Base-by-base conservation (phyloP, 2,329 filamentous ascomycete genomes). In the Trichoderma semiorbis region DNA sequence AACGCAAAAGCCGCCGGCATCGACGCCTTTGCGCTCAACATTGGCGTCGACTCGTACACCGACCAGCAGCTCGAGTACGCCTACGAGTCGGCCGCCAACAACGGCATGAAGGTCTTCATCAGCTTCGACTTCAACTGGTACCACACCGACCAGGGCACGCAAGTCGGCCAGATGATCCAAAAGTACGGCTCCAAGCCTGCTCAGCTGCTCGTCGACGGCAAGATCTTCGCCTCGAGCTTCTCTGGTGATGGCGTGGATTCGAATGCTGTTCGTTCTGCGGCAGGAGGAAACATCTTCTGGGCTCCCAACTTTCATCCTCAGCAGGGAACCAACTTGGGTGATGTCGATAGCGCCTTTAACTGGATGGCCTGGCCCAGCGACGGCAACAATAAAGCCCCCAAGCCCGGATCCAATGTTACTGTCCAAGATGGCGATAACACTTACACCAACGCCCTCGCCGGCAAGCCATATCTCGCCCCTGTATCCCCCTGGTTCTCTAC, bases 41-140 rank as follows among this genome's bases (percentile, higher is more conserved):
- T 87, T 61, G 85, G 84, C 36, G 78, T 78, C 5, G 85, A 87
- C 70, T 72, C 73, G 7, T 83, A 81, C 70, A 83, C 80, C 1
- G 83, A 86, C 65, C 74, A 80, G 24, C 85, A 87, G 75, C 82
- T 88, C 7, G 78, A 75, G 1, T 82, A 80, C 43, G 86, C 86
- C 3, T 87, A 86, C 72, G 78, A 83, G 16, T 85, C 85, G 0
- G 85, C 86, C 2, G 80, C 81, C 11, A 79, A 79, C 8, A 82
- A 82, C 39, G 80, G 79, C 62, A 86, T 88, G 81, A 86, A 87
- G 70, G 84, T 87, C 16, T 87, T 88, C 69, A 83, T 88, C 73
- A 88, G 85, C 0, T 88, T 88, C 73, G 86, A 88, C 78, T 88
- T 87, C 77, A 86, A 86, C 78, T 84, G 83, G 83, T 85, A 81